phyloP scores from a whole-genome alignment of 306 rosid species.

The Aeschynomene evenia region DNA sequence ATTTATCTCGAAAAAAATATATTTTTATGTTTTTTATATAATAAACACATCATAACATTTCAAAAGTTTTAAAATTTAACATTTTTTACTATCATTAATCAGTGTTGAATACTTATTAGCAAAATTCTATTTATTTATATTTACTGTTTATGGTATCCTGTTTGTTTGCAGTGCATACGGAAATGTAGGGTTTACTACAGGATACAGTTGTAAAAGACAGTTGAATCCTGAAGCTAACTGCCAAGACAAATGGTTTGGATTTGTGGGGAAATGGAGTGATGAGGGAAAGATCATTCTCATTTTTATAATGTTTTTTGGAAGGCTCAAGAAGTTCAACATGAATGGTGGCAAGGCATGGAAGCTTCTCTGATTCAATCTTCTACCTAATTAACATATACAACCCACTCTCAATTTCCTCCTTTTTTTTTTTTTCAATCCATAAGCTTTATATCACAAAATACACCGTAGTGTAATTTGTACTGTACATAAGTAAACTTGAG shows the following conservation, averaged over 20 bases:
- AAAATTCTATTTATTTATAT: neutral
- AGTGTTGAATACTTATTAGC: neutral
- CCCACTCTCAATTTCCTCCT: neutral
- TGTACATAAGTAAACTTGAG: neutral
- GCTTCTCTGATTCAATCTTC: constrained; percentile 20
- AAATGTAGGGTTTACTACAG: constrained; percentile 39
- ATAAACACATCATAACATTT: too few species aligned
- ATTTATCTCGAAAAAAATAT: too few species aligned
- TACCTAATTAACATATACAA: too few species aligned
- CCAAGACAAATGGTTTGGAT: constrained; percentile 35
- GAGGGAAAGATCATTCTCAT: constrained; percentile 39
- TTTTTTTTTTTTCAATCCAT: neutral
- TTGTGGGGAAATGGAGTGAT: constrained; percentile 35
- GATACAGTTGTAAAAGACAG: constrained; percentile 39
- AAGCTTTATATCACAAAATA: neutral
- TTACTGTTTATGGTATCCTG: neutral
- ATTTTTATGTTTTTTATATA: too few species aligned
- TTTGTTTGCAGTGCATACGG: constrained; percentile 36
- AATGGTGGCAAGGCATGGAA: constrained; percentile 44
- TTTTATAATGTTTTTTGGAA: constrained; percentile 39
- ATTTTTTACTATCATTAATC: too few species aligned
- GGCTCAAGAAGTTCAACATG: constrained; percentile 48
- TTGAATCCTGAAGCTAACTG: constrained; percentile 22
- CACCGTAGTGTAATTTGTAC: neutral
- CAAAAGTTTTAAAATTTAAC: too few species aligned